These are phyloP conservation scores for Diatrype stigma DNA, from an alignment of 2,329 filamentous ascomycete genomes.

Conservation along the genomic window DNA sequence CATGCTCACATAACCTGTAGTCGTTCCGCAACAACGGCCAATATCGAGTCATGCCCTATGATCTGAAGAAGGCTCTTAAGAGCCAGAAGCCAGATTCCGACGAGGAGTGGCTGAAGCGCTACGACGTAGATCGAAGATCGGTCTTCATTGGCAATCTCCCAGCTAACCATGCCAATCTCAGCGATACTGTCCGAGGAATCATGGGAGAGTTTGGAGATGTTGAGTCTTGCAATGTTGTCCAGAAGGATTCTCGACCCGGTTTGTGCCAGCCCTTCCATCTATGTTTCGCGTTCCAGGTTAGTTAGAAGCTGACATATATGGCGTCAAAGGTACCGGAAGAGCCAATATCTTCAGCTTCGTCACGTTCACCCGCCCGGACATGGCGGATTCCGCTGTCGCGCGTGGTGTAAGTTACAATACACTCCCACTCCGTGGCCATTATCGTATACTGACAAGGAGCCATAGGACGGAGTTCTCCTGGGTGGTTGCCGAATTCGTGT, in stretches of 20 bases:
- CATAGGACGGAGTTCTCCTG: conserved; percentile 30
- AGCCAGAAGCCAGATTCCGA: conserved; percentile 20
- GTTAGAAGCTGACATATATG: conserved; percentile 5
- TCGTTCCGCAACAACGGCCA: conserved; percentile 30
- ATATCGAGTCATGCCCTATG: conserved; percentile 28
- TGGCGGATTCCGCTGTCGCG: conserved; percentile 32
- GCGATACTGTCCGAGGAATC: conserved; percentile 19
- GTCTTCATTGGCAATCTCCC: conserved; percentile 31
- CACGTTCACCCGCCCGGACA: conserved; percentile 34
- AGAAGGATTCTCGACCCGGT: conserved; percentile 18
- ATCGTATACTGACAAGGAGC: conserved; percentile 9
- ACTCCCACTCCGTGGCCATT: neutral
- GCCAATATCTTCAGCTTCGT: conserved; percentile 31
- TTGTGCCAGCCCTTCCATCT: conserved; percentile 5
- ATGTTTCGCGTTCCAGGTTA: neutral
- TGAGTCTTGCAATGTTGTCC: conserved; percentile 24
- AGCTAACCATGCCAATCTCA: conserved; percentile 15
- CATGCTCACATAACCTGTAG: conserved; percentile 17
- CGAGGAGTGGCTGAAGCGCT: conserved; percentile 26
- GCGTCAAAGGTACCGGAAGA: conserved; percentile 13
- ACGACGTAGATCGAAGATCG: conserved; percentile 31
- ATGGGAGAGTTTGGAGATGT: conserved; percentile 24
- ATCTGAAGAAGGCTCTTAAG: conserved; percentile 25
- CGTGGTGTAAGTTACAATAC: conserved; percentile 30
- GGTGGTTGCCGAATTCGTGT: conserved; percentile 31